phyloP scores from a whole-genome alignment of 1,284 basidiomycete genomes.

The Porogramme epimiltina region DNA sequence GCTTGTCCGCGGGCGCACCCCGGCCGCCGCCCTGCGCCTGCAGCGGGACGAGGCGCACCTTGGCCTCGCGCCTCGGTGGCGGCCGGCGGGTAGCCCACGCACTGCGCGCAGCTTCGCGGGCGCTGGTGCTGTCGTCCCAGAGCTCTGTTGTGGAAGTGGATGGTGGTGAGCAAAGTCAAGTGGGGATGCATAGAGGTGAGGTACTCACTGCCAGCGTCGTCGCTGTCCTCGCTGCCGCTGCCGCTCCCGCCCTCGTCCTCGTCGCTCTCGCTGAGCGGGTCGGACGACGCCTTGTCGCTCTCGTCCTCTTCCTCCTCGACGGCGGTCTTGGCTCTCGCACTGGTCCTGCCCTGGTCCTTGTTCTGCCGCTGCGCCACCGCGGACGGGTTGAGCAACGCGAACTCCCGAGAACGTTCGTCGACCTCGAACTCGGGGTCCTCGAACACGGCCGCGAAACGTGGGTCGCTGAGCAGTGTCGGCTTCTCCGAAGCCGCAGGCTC shows the following conservation, averaged over 20 bases:
- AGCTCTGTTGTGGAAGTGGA: constrained; percentile 19
- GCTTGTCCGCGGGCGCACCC: constrained; percentile 40
- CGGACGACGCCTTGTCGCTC: constrained; percentile 79
- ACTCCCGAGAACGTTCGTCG: constrained; percentile 88
- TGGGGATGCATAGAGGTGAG: constrained; percentile 5
- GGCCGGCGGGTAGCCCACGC: constrained; percentile 14
- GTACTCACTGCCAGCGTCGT: constrained; percentile 54
- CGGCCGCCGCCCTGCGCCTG: constrained; percentile 41
- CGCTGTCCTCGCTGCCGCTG: constrained; percentile 47
- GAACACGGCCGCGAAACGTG: constrained; percentile 91
- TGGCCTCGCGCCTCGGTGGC: constrained; percentile 40
- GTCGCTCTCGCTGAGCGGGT: constrained; percentile 54
- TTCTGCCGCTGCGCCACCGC: constrained; percentile 54
- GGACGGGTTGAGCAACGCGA: constrained; percentile 89
- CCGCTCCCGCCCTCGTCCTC: constrained; percentile 36
- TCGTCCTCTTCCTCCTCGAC: constrained; percentile 91
- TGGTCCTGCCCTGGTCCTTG: constrained; percentile 24
- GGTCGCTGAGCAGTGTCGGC: constrained; percentile 76
- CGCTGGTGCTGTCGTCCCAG: constrained; percentile 31
- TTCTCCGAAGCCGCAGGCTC: constrained; percentile 39
- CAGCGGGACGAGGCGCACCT: constrained; percentile 64
- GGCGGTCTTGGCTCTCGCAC: constrained; percentile 62
- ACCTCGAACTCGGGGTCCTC: constrained; percentile 94
- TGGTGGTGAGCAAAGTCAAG: neutral
- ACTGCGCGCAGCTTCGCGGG: constrained; percentile 25